These are phyloP conservation scores for Lasiodiplodia citricola DNA, from an alignment of 2,329 filamentous ascomycete genomes.

Conservation along the genomic window DNA sequence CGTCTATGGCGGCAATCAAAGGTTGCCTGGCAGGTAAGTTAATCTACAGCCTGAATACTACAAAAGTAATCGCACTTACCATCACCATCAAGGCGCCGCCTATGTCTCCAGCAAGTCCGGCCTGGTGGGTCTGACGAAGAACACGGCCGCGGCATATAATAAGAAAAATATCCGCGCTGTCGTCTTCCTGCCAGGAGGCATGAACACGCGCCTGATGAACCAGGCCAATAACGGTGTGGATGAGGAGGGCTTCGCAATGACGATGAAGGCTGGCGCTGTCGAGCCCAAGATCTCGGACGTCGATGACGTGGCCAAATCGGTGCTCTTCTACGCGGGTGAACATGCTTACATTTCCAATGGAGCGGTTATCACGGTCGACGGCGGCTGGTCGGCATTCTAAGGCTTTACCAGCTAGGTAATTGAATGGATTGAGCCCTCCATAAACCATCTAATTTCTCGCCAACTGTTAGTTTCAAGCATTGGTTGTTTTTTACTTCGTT, in stretches of 20 bases:
- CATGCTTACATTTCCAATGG: constrained; percentile 40
- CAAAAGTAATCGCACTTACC: background rate
- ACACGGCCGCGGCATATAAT: constrained; percentile 54
- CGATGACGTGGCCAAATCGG: constrained; percentile 39
- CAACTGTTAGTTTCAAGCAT: too few species aligned
- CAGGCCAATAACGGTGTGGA: constrained; percentile 43
- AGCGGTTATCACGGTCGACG: constrained; percentile 29
- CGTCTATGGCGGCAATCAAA: background rate
- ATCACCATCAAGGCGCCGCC: constrained; percentile 42
- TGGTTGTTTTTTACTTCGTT: too few species aligned
- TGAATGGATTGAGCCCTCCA: too few species aligned
- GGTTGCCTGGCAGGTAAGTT: background rate
- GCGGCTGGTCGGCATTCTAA: constrained; percentile 22
- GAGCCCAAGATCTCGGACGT: constrained; percentile 32
- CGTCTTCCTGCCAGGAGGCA: constrained; percentile 50
- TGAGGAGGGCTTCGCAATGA: constrained; percentile 33
- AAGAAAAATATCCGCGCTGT: constrained; percentile 54
- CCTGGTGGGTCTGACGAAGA: constrained; percentile 54
- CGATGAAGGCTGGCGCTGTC: constrained; percentile 30
- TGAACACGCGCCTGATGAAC: constrained; percentile 53
- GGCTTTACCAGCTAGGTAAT: too few species aligned
- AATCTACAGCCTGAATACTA: background rate
- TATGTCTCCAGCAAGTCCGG: constrained; percentile 54
- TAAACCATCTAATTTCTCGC: too few species aligned
- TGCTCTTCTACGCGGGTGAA: constrained; percentile 42